Evolutionary conservation across 208 protist genomes (phyloP), one percentile per base, ranked within the genome.

Genomic region (Borovskyia barvae): DNA sequence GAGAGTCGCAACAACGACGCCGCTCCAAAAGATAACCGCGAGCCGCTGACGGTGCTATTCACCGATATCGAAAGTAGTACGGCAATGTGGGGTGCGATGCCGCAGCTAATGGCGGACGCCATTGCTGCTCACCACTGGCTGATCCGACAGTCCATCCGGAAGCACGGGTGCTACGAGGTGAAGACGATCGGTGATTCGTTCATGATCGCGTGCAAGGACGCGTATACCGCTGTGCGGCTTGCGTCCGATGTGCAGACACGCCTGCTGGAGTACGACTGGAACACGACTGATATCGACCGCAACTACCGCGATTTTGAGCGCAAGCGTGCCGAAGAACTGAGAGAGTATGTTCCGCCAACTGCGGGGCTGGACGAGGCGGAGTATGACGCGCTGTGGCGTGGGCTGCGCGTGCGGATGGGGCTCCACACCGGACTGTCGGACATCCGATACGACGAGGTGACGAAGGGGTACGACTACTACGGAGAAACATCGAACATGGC

Each of bases 401-500:
- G 75, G 4, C 59, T 82, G 51, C 69, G 75, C 32, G 70, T 82
- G 30, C 69, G 73, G 24, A 62, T 76, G 2, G 78, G 78, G 29
- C 42, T 85, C 41, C 72, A 85, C 78, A 76, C 63, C 4, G 78
- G 78, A n/a, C 58, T 81, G 32, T 66, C 57, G 22, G 72, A 85
- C 65, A 75, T 80, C 59, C 62, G 51, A 30, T 66, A 64, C 46
- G 72, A 82, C 64, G 64, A 78, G 54, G 66, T 75, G 25, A 79
- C 72, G 37, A 67, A n/a, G n/a, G n/a, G n/a, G n/a, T n/a, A n/a
- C n/a, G n/a, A n/a, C n/a, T n/a, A n/a, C n/a, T 93, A 89, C 64
- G 90, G 90, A 25, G 76, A 80, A 28, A 83, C 87, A 53, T 77
- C 86, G 30, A 96, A 96, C 75, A 80, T 79, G 50, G 75, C 85